These are phyloP conservation scores for Elaeagnus macrophylla DNA, from an alignment of 306 rosid species.

Conservation along the genomic window DNA sequence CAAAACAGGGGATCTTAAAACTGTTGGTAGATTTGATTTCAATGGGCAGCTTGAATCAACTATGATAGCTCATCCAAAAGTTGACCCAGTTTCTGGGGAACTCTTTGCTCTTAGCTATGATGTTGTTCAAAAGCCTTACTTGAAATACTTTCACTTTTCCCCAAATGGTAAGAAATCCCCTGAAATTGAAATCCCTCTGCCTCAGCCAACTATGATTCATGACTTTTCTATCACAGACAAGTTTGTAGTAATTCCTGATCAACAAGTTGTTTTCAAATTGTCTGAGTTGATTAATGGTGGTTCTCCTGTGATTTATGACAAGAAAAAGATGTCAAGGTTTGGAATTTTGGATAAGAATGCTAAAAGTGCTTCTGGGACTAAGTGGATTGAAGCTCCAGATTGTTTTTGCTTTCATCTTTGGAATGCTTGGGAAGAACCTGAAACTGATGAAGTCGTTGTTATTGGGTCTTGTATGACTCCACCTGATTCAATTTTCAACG, in stretches of 20 bases:
- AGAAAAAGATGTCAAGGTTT: conserved; percentile 50
- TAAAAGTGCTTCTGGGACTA: conserved; percentile 23
- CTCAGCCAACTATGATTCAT: conserved; percentile 82
- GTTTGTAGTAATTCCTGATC: conserved; percentile 76
- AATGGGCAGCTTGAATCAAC: conserved; percentile 45
- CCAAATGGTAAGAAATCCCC: conserved; percentile 53
- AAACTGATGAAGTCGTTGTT: conserved; percentile 61
- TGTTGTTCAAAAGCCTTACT: conserved; percentile 68
- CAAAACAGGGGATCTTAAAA: conserved; percentile 55
- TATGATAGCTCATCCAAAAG: conserved; percentile 90
- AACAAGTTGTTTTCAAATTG: conserved; percentile 80
- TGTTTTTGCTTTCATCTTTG: conserved; percentile 91
- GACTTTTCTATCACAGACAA: conserved; percentile 78
- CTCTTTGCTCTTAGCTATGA: conserved; percentile 58
- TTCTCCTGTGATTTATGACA: conserved; percentile 72
- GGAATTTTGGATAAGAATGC: conserved; percentile 72
- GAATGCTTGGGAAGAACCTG: conserved; percentile 90
- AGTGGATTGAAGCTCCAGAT: conserved; percentile 80
- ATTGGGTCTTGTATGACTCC: conserved; percentile 98
- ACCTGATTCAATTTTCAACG: conserved; percentile 85
- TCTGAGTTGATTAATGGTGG: conserved; percentile 77
- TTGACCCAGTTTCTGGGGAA: conserved; percentile 62
- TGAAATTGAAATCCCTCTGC: conserved; percentile 56
- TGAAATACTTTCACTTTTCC: conserved; percentile 62
- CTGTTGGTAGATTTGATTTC: conserved; percentile 66